A percentile compares a stretch with the other conserved stretches of the same genome.
Evolutionary conservation across 257 asterid genomes (phyloP).

Genomic region (Lycium barbarum): DNA sequence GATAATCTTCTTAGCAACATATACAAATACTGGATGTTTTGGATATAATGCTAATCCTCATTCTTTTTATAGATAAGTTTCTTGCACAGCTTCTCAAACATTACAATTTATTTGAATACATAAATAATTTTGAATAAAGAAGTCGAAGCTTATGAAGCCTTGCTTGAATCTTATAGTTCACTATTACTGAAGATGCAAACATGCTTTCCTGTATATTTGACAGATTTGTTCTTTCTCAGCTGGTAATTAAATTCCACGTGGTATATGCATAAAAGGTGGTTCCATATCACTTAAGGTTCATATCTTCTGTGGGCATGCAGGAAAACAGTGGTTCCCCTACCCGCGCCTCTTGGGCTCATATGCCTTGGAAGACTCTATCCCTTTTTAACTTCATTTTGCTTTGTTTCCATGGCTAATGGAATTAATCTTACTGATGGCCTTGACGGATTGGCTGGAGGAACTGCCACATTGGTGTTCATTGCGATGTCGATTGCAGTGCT

Average conservation of each 20-base stretch:
- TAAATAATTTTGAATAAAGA: not conserved
- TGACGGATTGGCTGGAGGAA: conserved; percentile 95
- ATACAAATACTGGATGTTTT: not conserved
- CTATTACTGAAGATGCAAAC: conserved; percentile 5
- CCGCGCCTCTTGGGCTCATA: conserved; percentile 82
- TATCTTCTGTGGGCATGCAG: conserved; percentile 47
- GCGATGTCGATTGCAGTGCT: conserved; percentile 94
- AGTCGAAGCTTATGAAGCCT: conserved; percentile 1
- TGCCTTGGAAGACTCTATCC: conserved; percentile 70
- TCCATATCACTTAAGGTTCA: not conserved
- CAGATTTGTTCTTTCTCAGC: not conserved
- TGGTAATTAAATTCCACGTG: not conserved
- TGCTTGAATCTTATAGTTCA: not conserved
- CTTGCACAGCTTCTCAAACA: conserved; percentile 14
- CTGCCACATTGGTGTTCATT: conserved; percentile 81
- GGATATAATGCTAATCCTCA: not conserved
- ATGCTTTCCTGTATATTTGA: not conserved
- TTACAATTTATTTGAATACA: not conserved
- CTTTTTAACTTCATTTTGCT: conserved; percentile 63
- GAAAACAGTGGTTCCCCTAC: conserved; percentile 91
- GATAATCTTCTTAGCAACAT: not conserved
- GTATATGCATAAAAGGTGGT: not conserved
- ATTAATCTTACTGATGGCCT: conserved; percentile 77
- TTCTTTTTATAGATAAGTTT: not conserved
- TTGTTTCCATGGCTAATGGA: conserved; percentile 83